Conservation (phyloP, 768 basidiomycete species). For the Mycena galericulata region DNA sequence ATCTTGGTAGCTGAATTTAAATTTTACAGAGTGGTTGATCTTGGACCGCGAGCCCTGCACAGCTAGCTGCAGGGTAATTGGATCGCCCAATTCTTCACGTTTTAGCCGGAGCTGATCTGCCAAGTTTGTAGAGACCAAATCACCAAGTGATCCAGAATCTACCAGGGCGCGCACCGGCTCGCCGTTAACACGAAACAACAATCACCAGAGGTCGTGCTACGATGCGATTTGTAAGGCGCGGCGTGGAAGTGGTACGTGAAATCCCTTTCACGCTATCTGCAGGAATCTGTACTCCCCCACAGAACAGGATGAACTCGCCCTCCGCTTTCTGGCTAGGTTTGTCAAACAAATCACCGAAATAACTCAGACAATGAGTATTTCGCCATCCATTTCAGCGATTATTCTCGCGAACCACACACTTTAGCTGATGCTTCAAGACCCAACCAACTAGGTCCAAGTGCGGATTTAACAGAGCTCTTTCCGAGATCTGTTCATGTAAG, state of each 20-base stretch:
- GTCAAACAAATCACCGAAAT: not conserved
- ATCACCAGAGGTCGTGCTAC: not conserved
- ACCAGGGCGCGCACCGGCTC: not conserved
- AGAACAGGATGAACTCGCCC: not conserved
- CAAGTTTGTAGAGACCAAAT: not conserved
- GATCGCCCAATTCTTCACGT: conserved; percentile 33
- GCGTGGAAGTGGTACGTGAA: not conserved
- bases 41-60: conserved; percentile 44
- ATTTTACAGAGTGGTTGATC: conserved; percentile 36
- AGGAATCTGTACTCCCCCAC: not conserved
- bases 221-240: not conserved
- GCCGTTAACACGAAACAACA: not conserved
- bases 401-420: not conserved
- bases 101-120: not conserved
- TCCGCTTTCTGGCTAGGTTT: not conserved
- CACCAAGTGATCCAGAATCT: not conserved
- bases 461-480: not conserved
- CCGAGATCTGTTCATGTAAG: not conserved
- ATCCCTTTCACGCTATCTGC: not conserved
- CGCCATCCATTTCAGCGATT: not conserved
- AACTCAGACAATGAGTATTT: not conserved
- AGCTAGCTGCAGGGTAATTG: conserved; percentile 43
- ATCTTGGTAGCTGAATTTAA: conserved; percentile 25
- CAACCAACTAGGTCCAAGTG: not conserved
- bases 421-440: not conserved